Conservation (phyloP, 768 basidiomycete genomes). For the Lentinula boryana region DNA sequence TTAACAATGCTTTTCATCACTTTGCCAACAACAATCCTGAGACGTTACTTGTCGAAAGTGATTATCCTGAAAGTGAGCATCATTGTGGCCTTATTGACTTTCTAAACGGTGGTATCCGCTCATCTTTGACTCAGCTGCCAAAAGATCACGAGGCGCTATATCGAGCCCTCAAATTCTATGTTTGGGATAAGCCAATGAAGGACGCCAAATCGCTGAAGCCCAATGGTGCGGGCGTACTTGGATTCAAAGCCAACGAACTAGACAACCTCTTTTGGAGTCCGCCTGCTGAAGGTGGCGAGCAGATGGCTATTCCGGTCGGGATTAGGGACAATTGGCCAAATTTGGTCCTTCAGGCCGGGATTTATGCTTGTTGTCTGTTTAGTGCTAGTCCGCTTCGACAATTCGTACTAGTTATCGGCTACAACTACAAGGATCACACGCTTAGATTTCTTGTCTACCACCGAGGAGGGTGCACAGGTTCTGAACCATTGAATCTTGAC, state of each 20-base stretch:
- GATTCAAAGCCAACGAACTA: too few species aligned
- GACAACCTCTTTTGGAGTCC: background rate
- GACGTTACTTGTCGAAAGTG: too few species aligned
- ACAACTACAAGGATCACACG: background rate
- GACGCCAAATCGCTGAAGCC: background rate
- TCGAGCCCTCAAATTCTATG: background rate
- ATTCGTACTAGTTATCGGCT: conserved; percentile 10
- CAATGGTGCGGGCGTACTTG: background rate
- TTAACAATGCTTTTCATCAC: background rate
- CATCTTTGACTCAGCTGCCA: background rate
- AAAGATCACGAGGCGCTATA: background rate
- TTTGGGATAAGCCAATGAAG: background rate
- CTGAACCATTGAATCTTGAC: background rate
- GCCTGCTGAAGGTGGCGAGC: background rate
- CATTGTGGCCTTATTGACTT: background rate
- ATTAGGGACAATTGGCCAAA: conserved; percentile 10
- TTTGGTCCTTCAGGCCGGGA: conserved; percentile 10
- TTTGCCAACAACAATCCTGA: background rate
- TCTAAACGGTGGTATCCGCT: background rate
- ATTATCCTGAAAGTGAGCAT: background rate
- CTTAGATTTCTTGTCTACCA: conserved; percentile 13
- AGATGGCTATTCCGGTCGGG: conserved; percentile 10
- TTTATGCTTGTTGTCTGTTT: conserved; percentile 9
- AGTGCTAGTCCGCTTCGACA: conserved; percentile 7
- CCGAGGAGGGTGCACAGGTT: conserved; percentile 11